A percentile compares a stretch with the other conserved stretches of the same genome.
These are phyloP conservation scores for Candida anutae DNA, from an alignment of 1,139 yeast species.

Conservation along the genomic window DNA sequence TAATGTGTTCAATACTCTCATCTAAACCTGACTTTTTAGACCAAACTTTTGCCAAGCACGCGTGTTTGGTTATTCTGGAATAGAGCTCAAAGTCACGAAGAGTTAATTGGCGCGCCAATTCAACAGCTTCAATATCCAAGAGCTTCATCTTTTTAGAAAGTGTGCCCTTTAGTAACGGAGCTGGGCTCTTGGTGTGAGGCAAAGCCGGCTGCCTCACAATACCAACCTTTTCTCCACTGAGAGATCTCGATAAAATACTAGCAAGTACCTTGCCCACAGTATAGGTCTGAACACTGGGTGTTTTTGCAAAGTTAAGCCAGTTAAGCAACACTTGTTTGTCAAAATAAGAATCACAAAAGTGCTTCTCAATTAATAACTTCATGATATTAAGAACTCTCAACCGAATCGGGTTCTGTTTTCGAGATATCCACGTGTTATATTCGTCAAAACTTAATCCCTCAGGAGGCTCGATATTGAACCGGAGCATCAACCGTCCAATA, in stretches of 20 bases:
- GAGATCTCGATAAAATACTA: conserved; percentile 17
- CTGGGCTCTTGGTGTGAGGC: conserved; percentile 27
- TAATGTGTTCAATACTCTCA: conserved; percentile 47
- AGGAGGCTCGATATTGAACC: conserved; percentile 77
- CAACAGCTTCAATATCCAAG: conserved; percentile 65
- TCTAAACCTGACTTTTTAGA: conserved; percentile 55
- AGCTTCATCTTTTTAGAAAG: conserved; percentile 37
- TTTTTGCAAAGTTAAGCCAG: conserved; percentile 53
- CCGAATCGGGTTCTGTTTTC: conserved; percentile 62
- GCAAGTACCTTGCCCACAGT: conserved; percentile 26
- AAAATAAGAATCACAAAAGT: conserved; percentile 67
- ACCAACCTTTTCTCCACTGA: conserved; percentile 26
- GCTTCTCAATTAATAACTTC: conserved; percentile 62
- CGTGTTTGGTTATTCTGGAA: conserved; percentile 60
- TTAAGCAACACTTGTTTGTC: conserved; percentile 40
- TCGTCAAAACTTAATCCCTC: conserved; percentile 83
- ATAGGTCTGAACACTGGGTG: conserved; percentile 36
- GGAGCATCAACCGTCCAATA: conserved; percentile 49
- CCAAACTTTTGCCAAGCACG: conserved; percentile 78
- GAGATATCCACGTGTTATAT: conserved; percentile 71
- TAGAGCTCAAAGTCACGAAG: conserved; percentile 69
- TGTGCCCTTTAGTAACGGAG: conserved; percentile 32
- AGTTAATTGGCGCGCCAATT: conserved; percentile 79
- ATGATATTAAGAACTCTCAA: conserved; percentile 63
- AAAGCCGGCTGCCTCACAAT: conserved; percentile 14